Base-by-base conservation (phyloP, 306 rosid species). In the Citrullus mucosospermus region DNA sequence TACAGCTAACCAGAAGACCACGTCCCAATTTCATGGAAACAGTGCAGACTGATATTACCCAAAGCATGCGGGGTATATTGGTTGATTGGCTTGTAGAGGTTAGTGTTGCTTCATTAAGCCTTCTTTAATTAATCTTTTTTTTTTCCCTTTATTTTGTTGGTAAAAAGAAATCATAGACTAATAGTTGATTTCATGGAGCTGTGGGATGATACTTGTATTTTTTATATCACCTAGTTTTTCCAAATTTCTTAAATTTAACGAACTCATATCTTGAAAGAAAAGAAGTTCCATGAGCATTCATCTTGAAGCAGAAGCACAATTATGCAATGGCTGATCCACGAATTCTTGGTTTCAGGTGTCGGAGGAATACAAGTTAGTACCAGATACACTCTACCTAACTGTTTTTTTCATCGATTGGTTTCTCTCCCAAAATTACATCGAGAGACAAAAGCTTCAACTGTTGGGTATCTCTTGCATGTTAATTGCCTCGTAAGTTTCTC, bases 41-140 rank as follows among this genome's bases (percentile, higher is more conserved):
- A 34, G 80, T 85, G 65, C 99, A 93, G 82, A 88, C 43, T 61
- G 97, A 92, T 84, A 88, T 96, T 78, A 91, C 91, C 81, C 93
- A 83, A 83, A 86, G 83, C 84, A 96, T 93, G 99, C 96, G 99
- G 5, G 91, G 87, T 22, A 90, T 96, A 78, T 84, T 96, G 78
- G 87, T 96, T 51, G 99, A 96, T 87, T 96, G 99, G 99, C 97
- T 96, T 68, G 97, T 92, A 20, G 98, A 93, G 99, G 99, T 96
- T 75, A 44, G 94, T 72, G 79, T 79, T 13, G 53, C 73, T 83
- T 61, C 53, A 39, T 62, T 79, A 79, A 30, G 17, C 44, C 57
- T 44, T 41, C 13, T 66, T 41, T 0, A 10, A 6, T 60, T 11
- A 28, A 4, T 4, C 32, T 2, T 57, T 9, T 20, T 57, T 15